Evolutionary conservation across 306 rosid genomes (phyloP), one percentile per base, ranked within the genome.

Genomic region (Sphenostylis stenocarpa): DNA sequence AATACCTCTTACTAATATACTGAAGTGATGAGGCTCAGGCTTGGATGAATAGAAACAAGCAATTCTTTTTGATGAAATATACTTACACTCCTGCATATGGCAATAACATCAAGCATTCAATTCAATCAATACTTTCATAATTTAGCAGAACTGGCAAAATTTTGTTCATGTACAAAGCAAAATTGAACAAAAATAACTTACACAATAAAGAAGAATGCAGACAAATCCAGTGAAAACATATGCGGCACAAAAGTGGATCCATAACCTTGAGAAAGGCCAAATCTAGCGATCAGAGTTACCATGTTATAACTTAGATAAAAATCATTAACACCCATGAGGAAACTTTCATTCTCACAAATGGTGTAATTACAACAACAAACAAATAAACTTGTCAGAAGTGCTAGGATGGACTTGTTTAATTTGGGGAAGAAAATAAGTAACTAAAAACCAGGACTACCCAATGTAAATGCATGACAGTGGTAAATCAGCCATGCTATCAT

Each of bases 151-250:
- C 29, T 7, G 64, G 77, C 13, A 64, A 84, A 29, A 28, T 28
- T n/a, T 20, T 29, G 21, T 43, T 67, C 55, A 41, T 66, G 43
- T 48, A 58, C 12, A 19, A 70, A 64, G 63, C 7, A 76, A 76
- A 77, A 19, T 45, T 56, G 78, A 73, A 87, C 29, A 71, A 34
- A 12, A 70, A 48, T 34, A 70, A 77, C 98, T 91, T 87, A 90
- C 98, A 44, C 21, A n/a, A 78, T 87, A 88, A 44, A 93, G 96
- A 88, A 91, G 92, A 82, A 82, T 85, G 87, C 98, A 91, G 88
- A 91, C 95, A 53, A 84, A 77, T 82, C 84, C 92, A 3, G 90
- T 90, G 85, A 93, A 86, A 47, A 89, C 74, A 84, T 93, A 93
- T 2, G 80, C 87, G 16, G 96, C 93, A 67, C 87, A 84, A 70